Base-by-base conservation (phyloP, 225 moss, liverwort and hornwort genomes). In the Climacium dendroides region DNA sequence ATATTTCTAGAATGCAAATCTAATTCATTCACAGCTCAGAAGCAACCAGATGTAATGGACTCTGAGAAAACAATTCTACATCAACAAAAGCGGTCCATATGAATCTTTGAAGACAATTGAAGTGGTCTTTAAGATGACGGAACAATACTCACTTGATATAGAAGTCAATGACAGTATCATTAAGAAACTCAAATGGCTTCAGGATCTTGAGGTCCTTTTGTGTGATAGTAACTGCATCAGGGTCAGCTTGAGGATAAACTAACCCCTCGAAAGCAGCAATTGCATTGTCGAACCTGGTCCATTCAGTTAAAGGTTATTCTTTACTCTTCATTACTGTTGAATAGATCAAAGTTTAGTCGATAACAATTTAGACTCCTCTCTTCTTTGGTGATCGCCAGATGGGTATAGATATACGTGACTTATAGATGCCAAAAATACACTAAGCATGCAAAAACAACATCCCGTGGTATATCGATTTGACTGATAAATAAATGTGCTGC, bases 91-190 rank as follows among this genome's bases (percentile, higher is more conserved):
- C 13, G 59, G 48, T 82, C 3, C 65, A 65, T 65, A 57, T 11
- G 76, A 65, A 87, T 88, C 76, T 55, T 73, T 55, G 41, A 79
- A 84, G 50, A 76, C 11, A 52, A 60, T 10, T 76, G 34, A 39
- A 80, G 53, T n/a, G 35, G 78, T 63, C 20, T 52, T 61, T n/a
- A 13, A 50, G 62, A 78, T n/a, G 83, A 61, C 37, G 32, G 62
- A 83, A 80, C 65, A 78, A 66, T 64, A 81, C 94, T 93, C 86
- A 94, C 94, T 92, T 92, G 86, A 94, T 94, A 64, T 94, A 94
- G 78, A 94, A 94, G 87, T 94, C 94, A 87, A 94, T 93, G 76
- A 94, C 91, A 34, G 94, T 94, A 65, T 94, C 94, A 80, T 94
- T 94, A 37, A 94, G 90, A 82, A 94, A 93, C 92, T 90, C 92